Conservation (phyloP, 208 protist genomes). For the Crithidia bombi region DNA sequence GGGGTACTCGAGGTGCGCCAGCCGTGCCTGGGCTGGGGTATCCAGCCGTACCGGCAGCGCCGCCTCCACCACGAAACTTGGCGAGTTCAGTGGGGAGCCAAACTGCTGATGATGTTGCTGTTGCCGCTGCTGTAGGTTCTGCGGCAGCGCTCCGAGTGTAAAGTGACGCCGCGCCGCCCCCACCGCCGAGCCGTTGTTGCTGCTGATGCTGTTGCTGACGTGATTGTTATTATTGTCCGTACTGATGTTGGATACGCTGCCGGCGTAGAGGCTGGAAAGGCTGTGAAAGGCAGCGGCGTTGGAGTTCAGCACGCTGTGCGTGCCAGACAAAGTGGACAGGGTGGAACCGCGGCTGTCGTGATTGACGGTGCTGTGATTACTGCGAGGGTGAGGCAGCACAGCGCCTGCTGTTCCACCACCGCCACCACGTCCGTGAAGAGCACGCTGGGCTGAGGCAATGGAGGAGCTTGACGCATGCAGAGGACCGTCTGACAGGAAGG, state of each 20-base stretch:
- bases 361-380: slow-evolving; percentile 5
- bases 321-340: background rate
- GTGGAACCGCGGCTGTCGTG: background rate
- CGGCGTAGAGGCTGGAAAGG: slow-evolving; percentile 1
- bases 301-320: background rate
- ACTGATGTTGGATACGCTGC: background rate
- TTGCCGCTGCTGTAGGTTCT: background rate
- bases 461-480: background rate
- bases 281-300: slow-evolving; percentile 1
- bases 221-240: slow-evolving; percentile 7
- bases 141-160: background rate
- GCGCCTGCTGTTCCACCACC: too few relatives aligned
- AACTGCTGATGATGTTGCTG: background rate
- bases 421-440: background rate
- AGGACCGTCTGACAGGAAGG: background rate
- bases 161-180: background rate
- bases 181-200: background rate
- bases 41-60: background rate
- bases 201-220: background rate
- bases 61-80: background rate
- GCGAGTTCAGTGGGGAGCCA: background rate
- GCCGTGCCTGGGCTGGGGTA: slow-evolving; percentile 15
- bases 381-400: too few relatives aligned
- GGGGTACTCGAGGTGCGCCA: slow-evolving; percentile 30
- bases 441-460: slow-evolving; percentile 3